Percentiles rank a stretch among this genome's conserved stretches.
Evolutionary conservation across 106 monocot species (phyloP).

Genomic region (Chionographis japonica): DNA sequence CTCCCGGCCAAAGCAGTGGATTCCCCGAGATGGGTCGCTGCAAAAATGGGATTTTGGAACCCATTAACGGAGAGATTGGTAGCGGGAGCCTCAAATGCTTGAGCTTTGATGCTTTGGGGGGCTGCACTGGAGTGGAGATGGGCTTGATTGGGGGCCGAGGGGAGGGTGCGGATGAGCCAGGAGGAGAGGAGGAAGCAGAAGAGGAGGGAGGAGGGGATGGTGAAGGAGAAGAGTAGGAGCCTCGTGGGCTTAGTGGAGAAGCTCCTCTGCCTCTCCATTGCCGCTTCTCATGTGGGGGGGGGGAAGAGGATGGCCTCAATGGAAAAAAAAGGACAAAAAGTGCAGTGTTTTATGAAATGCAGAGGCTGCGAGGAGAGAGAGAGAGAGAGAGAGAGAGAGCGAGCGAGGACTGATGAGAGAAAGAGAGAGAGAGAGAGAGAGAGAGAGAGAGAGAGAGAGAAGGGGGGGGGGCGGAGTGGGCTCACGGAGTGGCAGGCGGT

Average conservation of each 20-base stretch:
- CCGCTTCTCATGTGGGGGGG: no score
- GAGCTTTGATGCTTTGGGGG: constrained; percentile 1
- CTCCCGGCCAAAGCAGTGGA: neutral
- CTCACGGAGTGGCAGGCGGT: no score
- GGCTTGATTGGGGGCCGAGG: constrained; percentile 1
- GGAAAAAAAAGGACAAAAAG: no score
- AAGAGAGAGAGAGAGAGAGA: no score
- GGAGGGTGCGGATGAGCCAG: constrained; percentile 11
- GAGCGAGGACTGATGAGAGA: no score
- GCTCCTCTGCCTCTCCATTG: no score
- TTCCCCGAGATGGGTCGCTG: constrained; percentile 3
- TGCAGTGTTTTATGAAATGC: no score
- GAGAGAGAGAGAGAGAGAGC: no score
- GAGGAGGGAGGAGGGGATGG: constrained; percentile 50
- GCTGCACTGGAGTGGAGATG: constrained; percentile 12
- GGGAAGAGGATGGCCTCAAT: no score
- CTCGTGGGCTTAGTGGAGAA: constrained; percentile 39
- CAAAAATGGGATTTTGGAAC: constrained; percentile 4
- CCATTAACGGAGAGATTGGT: constrained; percentile 3
- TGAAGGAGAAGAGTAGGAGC: constrained; percentile 40
- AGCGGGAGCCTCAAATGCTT: neutral
- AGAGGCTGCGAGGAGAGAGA: no score
- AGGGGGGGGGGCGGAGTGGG: no score
- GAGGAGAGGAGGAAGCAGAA: constrained; percentile 42
- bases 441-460: no score